A percentile compares a stretch with the other conserved stretches of the same genome.
phyloP scores from a whole-genome alignment of 2,329 filamentous ascomycete species.

The Nigrospora sphaerica region DNA sequence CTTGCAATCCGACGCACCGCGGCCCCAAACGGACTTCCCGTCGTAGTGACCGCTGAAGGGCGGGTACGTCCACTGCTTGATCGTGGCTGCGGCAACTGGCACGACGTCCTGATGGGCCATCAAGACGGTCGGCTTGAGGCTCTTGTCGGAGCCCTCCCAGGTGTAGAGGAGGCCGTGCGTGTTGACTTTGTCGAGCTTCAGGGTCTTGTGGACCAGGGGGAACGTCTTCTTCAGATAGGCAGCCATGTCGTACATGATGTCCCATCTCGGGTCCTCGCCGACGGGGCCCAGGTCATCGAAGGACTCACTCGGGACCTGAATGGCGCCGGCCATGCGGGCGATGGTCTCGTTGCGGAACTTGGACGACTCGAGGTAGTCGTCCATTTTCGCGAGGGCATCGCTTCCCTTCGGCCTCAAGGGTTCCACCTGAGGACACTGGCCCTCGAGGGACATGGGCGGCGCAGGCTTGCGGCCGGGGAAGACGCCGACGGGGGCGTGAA shows the following conservation, averaged over 20 bases:
- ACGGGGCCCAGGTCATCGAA: slow-evolving; percentile 48
- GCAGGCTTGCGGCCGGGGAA: not conserved
- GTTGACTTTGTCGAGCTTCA: slow-evolving; percentile 48
- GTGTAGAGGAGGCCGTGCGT: slow-evolving; percentile 52
- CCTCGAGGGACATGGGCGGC: not conserved
- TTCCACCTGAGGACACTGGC: slow-evolving; percentile 25
- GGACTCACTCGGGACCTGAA: slow-evolving; percentile 47
- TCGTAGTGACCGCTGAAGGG: slow-evolving; percentile 54
- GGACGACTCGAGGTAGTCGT: slow-evolving; percentile 20
- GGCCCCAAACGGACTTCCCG: slow-evolving; percentile 53
- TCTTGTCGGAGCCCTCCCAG: slow-evolving; percentile 42
- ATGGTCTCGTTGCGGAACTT: slow-evolving; percentile 25
- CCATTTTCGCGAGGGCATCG: slow-evolving; percentile 20
- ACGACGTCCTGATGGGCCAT: slow-evolving; percentile 62
- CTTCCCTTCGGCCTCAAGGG: slow-evolving; percentile 21
- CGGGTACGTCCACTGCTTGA: slow-evolving; percentile 48
- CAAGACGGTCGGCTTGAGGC: slow-evolving; percentile 47
- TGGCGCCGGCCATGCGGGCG: slow-evolving; percentile 31
- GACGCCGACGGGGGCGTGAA: not conserved
- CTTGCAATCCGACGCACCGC: slow-evolving; percentile 55
- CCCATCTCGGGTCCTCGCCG: slow-evolving; percentile 50
- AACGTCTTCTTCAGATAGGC: slow-evolving; percentile 41
- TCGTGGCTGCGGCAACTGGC: slow-evolving; percentile 43
- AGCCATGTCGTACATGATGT: slow-evolving; percentile 48
- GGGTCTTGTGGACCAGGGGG: slow-evolving; percentile 38